These are phyloP conservation scores for Tricladium varicosporioides DNA, from an alignment of 2,329 filamentous ascomycete species.

Conservation along the genomic window DNA sequence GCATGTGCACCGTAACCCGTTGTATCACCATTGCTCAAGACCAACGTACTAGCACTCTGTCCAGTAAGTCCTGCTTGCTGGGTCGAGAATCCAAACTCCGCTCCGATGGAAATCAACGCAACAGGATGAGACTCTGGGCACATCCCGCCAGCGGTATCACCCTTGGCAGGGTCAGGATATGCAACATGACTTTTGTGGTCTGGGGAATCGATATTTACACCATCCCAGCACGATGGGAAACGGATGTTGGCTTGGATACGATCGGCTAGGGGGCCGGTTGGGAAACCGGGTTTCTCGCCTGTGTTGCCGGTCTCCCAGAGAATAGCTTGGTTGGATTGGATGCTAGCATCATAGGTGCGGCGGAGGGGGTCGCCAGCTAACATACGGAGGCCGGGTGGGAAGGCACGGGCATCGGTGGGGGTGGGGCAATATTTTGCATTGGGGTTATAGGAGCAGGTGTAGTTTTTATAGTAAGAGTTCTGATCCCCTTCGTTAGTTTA, in stretches of 20 bases:
- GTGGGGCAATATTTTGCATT: slow-evolving; percentile 1
- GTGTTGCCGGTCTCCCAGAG: slow-evolving; percentile 6
- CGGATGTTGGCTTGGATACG: slow-evolving; percentile 7
- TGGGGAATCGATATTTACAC: slow-evolving; percentile 17
- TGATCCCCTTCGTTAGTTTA: slow-evolving; percentile 3
- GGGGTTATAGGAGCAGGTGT: slow-evolving; percentile 9
- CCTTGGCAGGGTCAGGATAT: slow-evolving; percentile 1
- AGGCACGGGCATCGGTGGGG: slow-evolving; percentile 4
- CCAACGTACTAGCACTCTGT: slow-evolving; percentile 6
- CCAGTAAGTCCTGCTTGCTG: slow-evolving; percentile 4
- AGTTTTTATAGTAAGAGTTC: slow-evolving; percentile 16
- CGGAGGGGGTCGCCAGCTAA: slow-evolving; percentile 11
- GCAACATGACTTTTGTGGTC: slow-evolving; percentile 18
- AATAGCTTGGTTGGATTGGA: slow-evolving; percentile 9
- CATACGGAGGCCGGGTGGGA: slow-evolving; percentile 18
- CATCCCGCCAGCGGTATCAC: slow-evolving; percentile 15
- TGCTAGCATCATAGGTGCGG: slow-evolving; percentile 6
- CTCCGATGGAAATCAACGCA: slow-evolving; percentile 15
- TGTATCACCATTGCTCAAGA: slow-evolving; percentile 16
- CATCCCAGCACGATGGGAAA: slow-evolving; percentile 27
- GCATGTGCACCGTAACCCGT: slow-evolving; percentile 18
- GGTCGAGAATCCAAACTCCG: slow-evolving; percentile 18
- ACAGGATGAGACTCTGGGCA: slow-evolving; percentile 20
- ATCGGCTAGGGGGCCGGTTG: background rate
- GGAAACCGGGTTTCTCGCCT: slow-evolving; percentile 1